Evolutionary conservation across 495 filamentous ascomycete genomes (phyloP), one percentile per base, ranked within the genome.

Genomic region (Stereocaulon alpinum): DNA sequence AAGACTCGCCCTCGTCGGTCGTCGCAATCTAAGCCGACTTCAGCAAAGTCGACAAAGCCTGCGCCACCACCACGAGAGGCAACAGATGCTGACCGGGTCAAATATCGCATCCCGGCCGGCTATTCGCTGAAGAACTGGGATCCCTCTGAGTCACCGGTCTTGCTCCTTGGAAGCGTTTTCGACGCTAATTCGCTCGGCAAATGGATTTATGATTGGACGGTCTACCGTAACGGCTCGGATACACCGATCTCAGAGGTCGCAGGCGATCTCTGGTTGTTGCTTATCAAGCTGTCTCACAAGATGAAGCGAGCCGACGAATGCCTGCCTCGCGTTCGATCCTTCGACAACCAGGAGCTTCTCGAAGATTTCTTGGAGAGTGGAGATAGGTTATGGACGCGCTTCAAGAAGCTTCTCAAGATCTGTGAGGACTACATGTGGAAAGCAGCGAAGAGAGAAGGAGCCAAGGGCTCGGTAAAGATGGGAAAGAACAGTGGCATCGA

Each of bases 191-290:
- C 89, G 22, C 80, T 98, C 17, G 93, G 93, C 67, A 95, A 96
- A 73, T 98, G 93, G 93, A 92, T 98, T 70, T 98, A 95, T 76
- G 95, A 98, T 79, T 98, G 93, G 93, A 96, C 93, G 34, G 89
- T 96, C 60, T 96, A 89, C 75, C 85, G 87, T 70, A 87, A 94
- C 63, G 90, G 90, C 43, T 80, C 89, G 12, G 82, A 82, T 30
- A 89, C 89, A 4, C 89, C 93, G 61, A 91, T 96, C 69, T 83
- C 90, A 43, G 91, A 96, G 60, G 84, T 95, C 69, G 91, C 93
- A 20, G 93, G 93, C 68, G 91, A 96, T 67, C 74, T 98, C 61
- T 98, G 93, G 93, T 81, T 96, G 34, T 77, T 96, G 45, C 79
- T 97, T 61, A 96, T 96, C 74, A 89, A 95, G 72, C 80, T 97